These are phyloP conservation scores for Austroboletus festivus DNA, from an alignment of 768 basidiomycete genomes.

Conservation along the genomic window DNA sequence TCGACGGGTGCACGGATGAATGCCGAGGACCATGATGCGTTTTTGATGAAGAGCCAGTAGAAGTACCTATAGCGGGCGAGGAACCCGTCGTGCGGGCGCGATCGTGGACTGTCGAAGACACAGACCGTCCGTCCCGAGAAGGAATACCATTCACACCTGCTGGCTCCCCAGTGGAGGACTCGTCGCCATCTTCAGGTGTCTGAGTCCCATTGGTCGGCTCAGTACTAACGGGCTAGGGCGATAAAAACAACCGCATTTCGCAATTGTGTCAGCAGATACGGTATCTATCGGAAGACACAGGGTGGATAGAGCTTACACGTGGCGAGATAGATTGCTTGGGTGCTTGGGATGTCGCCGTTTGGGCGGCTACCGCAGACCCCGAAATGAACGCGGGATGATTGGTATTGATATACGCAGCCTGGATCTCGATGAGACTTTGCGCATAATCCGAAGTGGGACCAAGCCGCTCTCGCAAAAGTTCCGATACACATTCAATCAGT, in stretches of 20 bases:
- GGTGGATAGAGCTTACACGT: slow-evolving; percentile 44
- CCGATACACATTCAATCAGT: slow-evolving; percentile 94
- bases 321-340: slow-evolving; percentile 45
- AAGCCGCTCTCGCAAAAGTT: slow-evolving; percentile 89
- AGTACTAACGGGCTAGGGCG: slow-evolving; percentile 54
- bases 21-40: slow-evolving; percentile 33
- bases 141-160: slow-evolving; percentile 52
- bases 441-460: slow-evolving; percentile 98
- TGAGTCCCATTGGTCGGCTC: slow-evolving; percentile 59
- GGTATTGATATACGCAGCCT: slow-evolving; percentile 99
- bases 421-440: slow-evolving; percentile 92
- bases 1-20: slow-evolving; percentile 25
- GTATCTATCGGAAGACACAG: slow-evolving; percentile 10
- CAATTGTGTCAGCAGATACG: slow-evolving; percentile 13
- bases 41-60: slow-evolving; percentile 28
- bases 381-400: slow-evolving; percentile 95
- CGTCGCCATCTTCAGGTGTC: slow-evolving; percentile 60
- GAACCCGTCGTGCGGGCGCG: slow-evolving; percentile 53
- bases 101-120: slow-evolving; percentile 75
- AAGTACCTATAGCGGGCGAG: slow-evolving; percentile 24
- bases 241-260: not conserved
- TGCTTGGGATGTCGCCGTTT: slow-evolving; percentile 40
- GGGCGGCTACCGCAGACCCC: slow-evolving; percentile 64
- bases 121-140: slow-evolving; percentile 61
- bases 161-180: slow-evolving; percentile 56